phyloP scores from a whole-genome alignment of 116 monocot genomes.

The Trichopus zeylanicus region DNA sequence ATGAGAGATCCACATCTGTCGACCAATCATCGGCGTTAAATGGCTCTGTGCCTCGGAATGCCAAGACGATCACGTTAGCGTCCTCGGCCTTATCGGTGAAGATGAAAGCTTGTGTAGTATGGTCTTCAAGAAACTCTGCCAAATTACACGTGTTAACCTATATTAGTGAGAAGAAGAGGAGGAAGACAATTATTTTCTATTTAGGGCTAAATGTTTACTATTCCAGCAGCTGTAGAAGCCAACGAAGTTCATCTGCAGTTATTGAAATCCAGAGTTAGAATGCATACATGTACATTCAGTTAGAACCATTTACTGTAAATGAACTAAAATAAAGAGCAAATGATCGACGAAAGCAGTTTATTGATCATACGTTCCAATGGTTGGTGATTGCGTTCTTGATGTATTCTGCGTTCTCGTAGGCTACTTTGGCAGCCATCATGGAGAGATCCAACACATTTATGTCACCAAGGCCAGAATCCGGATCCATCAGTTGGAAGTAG shows the following conservation, averaged over 20 bases:
- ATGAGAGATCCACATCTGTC: conserved; percentile 19
- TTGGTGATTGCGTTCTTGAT: conserved; percentile 18
- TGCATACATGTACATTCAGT: neutral
- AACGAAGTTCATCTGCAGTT: conserved; percentile 21
- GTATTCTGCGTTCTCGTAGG: conserved; percentile 27
- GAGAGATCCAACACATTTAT: conserved; percentile 15
- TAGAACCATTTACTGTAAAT: no score
- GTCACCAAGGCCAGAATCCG: neutral
- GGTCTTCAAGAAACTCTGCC: conserved; percentile 9
- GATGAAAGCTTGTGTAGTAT: conserved; percentile 21
- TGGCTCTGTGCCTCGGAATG: conserved; percentile 25
- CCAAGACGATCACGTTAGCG: conserved; percentile 9
- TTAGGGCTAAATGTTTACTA: conserved; percentile 6
- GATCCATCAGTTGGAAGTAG: neutral
- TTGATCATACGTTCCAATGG: conserved; percentile 32
- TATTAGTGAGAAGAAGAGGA: neutral
- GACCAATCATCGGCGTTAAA: conserved; percentile 21
- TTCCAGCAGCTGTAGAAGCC: conserved; percentile 26
- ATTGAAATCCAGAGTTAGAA: neutral
- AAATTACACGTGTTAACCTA: no score
- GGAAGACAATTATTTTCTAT: no score
- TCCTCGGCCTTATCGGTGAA: conserved; percentile 10
- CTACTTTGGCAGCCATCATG: conserved; percentile 32
- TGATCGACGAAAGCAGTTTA: no score
- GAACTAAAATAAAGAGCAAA: no score